These are phyloP conservation scores for Vigna unguiculata DNA, from an alignment of 306 rosid species.

Conservation along the genomic window DNA sequence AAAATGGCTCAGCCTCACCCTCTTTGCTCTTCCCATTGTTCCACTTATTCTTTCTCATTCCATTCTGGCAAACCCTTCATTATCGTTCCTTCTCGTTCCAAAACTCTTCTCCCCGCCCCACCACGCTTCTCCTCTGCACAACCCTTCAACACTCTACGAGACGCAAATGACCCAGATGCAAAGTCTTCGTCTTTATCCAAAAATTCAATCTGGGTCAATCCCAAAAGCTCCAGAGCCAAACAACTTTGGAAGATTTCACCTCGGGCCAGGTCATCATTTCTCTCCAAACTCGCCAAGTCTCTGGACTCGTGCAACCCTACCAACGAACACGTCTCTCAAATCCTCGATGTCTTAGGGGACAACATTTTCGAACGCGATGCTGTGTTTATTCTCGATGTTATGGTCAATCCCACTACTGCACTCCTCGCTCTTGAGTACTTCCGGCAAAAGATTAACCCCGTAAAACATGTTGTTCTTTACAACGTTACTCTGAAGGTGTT, in stretches of 20 bases:
- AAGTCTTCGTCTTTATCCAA: conserved; percentile 54
- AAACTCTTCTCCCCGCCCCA: conserved; percentile 46
- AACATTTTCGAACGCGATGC: conserved; percentile 68
- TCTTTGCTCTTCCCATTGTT: conserved; percentile 57
- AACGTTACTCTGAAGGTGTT: conserved; percentile 74
- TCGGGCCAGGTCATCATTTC: conserved; percentile 41
- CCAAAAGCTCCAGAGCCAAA: conserved; percentile 72
- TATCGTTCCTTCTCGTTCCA: conserved; percentile 39
- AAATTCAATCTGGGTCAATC: conserved; percentile 80
- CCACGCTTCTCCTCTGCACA: background rate
- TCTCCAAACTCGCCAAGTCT: conserved; percentile 57
- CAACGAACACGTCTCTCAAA: conserved; percentile 52
- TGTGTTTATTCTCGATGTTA: conserved; percentile 60
- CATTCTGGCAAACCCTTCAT: conserved; percentile 24
- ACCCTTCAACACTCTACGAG: conserved; percentile 15
- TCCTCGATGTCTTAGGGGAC: conserved; percentile 58
- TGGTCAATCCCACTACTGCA: conserved; percentile 60
- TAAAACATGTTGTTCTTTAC: conserved; percentile 65
- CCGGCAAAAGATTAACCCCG: conserved; percentile 48
- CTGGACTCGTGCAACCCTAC: conserved; percentile 56
- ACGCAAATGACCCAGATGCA: conserved; percentile 45
- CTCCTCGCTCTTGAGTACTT: conserved; percentile 60
- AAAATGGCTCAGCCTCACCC: conserved; percentile 78
- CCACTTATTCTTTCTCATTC: conserved; percentile 38
- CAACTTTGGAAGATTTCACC: conserved; percentile 55